Evolutionary conservation across 2,329 filamentous ascomycete species (phyloP), one percentile per base, ranked within the genome.

Genomic region (Apiospora aurea): DNA sequence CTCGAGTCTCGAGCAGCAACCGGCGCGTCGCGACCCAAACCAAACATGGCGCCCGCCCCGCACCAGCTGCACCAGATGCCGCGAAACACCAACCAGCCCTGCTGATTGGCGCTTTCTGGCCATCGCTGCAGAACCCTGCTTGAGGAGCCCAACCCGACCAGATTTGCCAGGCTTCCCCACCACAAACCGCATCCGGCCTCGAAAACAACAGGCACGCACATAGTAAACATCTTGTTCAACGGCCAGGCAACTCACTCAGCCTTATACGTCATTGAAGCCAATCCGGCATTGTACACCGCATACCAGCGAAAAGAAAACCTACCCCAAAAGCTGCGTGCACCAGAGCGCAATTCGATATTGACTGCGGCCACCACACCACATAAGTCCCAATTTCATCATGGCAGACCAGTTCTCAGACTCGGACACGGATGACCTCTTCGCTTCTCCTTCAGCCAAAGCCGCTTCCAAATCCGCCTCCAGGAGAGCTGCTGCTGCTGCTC

Each of bases 371-470:
- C 57, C 13, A 41, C 34, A 64, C 34, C 57, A 64, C 57, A 41
- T 4, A 41, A n/a, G 29, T 38, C 14, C 34, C 24, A 34, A n/a
- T 16, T 64, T 61, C 74, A 72, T 70, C 51, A 70, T 70, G 47
- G 71, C 71, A 69, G 70, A 44, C 46, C 44, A 69, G 43, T 43
- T 88, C 85, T 80, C 83, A 47, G 85, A 84, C 74, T 87, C 85
- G 38, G 84, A 87, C 73, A 80, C 83, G n/a, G 85, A 84, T 53
- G 81, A 86, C 72, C 81, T 86, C 69, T 87, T 85, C 82, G 81
- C 82, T 49, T 88, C 86, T 13, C 77, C 76, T 1, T 83, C 85
- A 47, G 79, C 79, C 46, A 81, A 82, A 38, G 75, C 80, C 70
- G 74, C 78, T 44, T 75, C 80, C 69, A 75, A 78, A 51, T 75